These are phyloP conservation scores for Desmodesmus armatus DNA, from an alignment of 139 green algal species.

Conservation along the genomic window DNA sequence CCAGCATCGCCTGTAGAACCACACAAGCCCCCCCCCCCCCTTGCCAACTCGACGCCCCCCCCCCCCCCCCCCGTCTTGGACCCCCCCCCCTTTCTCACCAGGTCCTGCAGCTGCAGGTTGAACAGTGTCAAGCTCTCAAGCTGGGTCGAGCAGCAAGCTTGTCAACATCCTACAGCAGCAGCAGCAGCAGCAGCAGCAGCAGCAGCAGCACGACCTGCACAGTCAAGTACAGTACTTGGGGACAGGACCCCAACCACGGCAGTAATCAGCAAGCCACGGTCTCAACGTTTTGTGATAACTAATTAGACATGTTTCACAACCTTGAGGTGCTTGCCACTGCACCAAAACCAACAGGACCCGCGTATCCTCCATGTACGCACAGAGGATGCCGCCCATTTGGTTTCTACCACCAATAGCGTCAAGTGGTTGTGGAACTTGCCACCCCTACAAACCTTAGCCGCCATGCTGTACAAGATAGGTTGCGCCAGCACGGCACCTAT, in stretches of 20 bases:
- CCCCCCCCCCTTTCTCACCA: conserved; percentile 9
- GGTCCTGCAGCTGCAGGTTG: conserved; percentile 20
- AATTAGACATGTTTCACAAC: not conserved
- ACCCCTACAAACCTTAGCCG: not conserved
- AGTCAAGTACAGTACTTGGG: too few relatives aligned
- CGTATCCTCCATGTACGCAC: too few relatives aligned
- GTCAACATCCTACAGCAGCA: conserved; percentile 5
- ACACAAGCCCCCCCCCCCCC: not conserved
- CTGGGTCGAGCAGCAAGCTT: conserved; percentile 2
- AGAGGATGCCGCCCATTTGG: too few relatives aligned
- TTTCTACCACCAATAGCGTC: not conserved
- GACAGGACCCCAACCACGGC: not conserved
- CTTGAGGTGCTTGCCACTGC: not conserved
- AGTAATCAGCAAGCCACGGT: not conserved
- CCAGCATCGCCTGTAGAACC: not conserved
- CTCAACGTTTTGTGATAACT: not conserved
- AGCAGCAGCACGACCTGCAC: not conserved
- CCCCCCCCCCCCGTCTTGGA: not conserved
- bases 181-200: conserved; percentile 10
- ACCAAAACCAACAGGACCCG: not conserved
- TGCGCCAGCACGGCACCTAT: not conserved
- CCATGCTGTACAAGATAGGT: not conserved
- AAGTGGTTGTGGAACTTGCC: not conserved
- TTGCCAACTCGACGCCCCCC: not conserved
- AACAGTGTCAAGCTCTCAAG: conserved; percentile 40